Conservation (phyloP, 257 asterid genomes). For the Rhazya stricta region DNA sequence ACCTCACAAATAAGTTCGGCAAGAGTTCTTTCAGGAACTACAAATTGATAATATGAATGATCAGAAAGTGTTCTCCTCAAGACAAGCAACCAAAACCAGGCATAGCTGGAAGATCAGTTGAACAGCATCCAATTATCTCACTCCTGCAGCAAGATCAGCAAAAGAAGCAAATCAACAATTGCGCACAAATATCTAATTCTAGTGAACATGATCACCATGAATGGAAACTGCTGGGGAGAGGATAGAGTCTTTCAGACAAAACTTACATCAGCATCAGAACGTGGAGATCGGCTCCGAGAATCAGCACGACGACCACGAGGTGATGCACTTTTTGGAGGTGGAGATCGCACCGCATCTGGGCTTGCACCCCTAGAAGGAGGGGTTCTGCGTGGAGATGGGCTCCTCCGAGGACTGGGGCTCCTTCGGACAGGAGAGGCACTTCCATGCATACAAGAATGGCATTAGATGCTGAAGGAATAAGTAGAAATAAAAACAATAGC, state of each 20-base stretch:
- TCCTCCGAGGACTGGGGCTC: slow-evolving; percentile 65
- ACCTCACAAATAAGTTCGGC: slow-evolving; percentile 38
- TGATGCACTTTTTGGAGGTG: slow-evolving; percentile 63
- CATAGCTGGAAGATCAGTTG: not conserved
- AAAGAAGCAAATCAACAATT: not conserved
- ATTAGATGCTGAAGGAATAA: slow-evolving; percentile 5
- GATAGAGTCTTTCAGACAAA: too few species aligned
- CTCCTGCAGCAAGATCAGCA: slow-evolving; percentile 13
- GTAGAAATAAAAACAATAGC: not conserved
- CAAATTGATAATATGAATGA: slow-evolving; percentile 28
- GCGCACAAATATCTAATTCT: not conserved
- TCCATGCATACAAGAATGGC: not conserved
- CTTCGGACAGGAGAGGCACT: slow-evolving; percentile 83
- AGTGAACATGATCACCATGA: too few species aligned
- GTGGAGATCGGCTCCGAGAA: slow-evolving; percentile 71
- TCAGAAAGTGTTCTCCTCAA: slow-evolving; percentile 23
- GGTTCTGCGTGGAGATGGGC: slow-evolving; percentile 58
- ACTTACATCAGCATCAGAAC: slow-evolving; percentile 83
- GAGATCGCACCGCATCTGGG: slow-evolving; percentile 52
- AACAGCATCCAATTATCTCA: not conserved
- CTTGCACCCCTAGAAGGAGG: slow-evolving; percentile 58
- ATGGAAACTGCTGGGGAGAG: too few species aligned
- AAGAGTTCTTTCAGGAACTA: slow-evolving; percentile 43
- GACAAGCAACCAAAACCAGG: slow-evolving; percentile 17
- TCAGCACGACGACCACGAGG: slow-evolving; percentile 54